Evolutionary conservation across 164 flowering plant species (phyloP).

Genomic region (Houttuynia cordata): DNA sequence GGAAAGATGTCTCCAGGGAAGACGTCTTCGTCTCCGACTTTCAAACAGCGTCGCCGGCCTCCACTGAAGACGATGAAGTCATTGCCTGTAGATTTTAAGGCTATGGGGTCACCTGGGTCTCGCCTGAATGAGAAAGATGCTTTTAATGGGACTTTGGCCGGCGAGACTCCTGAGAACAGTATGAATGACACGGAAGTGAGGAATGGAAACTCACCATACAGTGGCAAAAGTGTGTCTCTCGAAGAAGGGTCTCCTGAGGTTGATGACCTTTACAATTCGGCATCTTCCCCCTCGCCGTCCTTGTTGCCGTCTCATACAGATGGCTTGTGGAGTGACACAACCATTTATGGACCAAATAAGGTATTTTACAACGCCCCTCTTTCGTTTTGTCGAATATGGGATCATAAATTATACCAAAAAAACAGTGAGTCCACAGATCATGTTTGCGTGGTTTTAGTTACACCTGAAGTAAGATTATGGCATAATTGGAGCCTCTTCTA

Average conservation of each 20-base stretch:
- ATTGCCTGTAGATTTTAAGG: slow-evolving; percentile 47
- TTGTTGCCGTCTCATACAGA: slow-evolving; percentile 25
- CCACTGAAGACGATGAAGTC: not conserved
- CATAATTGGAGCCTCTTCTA: too few relatives aligned
- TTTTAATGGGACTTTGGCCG: not conserved
- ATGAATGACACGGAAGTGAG: slow-evolving; percentile 16
- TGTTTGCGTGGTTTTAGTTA: not conserved
- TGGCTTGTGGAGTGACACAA: slow-evolving; percentile 63
- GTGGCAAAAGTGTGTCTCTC: slow-evolving; percentile 15
- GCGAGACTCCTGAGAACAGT: slow-evolving; percentile 6
- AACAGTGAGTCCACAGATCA: too few relatives aligned
- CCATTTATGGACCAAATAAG: slow-evolving; percentile 59
- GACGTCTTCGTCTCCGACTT: not conserved
- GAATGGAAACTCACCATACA: slow-evolving; percentile 62
- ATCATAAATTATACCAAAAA: too few relatives aligned
- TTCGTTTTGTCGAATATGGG: too few relatives aligned
- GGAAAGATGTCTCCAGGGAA: not conserved
- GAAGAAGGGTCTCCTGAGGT: slow-evolving; percentile 31
- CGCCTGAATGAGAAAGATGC: slow-evolving; percentile 4
- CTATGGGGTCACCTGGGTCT: slow-evolving; percentile 20
- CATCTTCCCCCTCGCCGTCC: slow-evolving; percentile 23
- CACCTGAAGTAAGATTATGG: too few relatives aligned
- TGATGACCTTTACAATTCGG: slow-evolving; percentile 25
- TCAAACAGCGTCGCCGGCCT: not conserved
- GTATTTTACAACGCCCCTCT: slow-evolving; percentile 21